These are phyloP conservation scores for Pleurotus giganteus DNA, from an alignment of 768 basidiomycete genomes.

Conservation along the genomic window DNA sequence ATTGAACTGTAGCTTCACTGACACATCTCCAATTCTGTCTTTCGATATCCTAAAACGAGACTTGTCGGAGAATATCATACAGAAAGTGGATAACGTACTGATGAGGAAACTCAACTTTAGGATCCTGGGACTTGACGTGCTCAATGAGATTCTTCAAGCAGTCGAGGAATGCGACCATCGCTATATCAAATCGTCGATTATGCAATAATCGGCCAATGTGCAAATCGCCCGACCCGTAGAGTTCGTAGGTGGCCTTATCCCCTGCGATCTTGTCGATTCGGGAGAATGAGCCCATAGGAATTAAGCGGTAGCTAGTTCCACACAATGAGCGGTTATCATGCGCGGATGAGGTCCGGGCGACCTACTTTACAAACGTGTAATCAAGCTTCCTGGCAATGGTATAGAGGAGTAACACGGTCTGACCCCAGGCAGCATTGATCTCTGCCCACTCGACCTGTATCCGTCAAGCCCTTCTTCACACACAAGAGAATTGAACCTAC, in stretches of 20 bases:
- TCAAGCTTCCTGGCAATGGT: slow-evolving; percentile 92
- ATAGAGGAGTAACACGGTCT: slow-evolving; percentile 87
- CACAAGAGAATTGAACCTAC: slow-evolving; percentile 37
- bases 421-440: slow-evolving; percentile 98
- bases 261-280: slow-evolving; percentile 81
- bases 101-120: slow-evolving; percentile 76
- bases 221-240: slow-evolving; percentile 93
- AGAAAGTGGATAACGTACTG: slow-evolving; percentile 55
- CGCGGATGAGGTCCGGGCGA: slow-evolving; percentile 4
- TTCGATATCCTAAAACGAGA: slow-evolving; percentile 68
- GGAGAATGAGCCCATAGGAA: slow-evolving; percentile 95
- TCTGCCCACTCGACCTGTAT: slow-evolving; percentile 94
- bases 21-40: slow-evolving; percentile 95
- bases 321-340: slow-evolving; percentile 4
- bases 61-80: neutral
- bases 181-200: slow-evolving; percentile 93
- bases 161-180: slow-evolving; percentile 95
- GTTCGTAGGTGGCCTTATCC: slow-evolving; percentile 83
- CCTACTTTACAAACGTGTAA: slow-evolving; percentile 82
- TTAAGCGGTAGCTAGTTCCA: slow-evolving; percentile 70
- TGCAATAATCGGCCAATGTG: slow-evolving; percentile 87
- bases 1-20: slow-evolving; percentile 91
- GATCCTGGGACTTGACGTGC: slow-evolving; percentile 72
- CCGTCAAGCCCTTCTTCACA: slow-evolving; percentile 10
- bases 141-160: slow-evolving; percentile 92